A percentile compares a stretch with the other conserved stretches of the same genome.
These are phyloP conservation scores for Nicotiana obtusifolia DNA, from an alignment of 257 asterid genomes.

Conservation along the genomic window DNA sequence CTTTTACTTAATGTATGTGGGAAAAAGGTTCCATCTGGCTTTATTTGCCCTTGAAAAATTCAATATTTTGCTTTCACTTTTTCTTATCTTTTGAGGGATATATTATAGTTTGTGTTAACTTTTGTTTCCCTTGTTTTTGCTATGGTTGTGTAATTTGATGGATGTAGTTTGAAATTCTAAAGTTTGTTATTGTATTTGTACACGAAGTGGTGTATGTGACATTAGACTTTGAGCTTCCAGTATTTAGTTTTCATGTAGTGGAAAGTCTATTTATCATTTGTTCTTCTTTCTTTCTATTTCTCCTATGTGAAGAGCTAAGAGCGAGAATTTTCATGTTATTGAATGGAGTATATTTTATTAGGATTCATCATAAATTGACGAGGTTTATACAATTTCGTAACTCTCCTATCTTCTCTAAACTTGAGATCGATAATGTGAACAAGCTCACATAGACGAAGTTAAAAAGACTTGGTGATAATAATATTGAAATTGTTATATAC, in stretches of 20 bases:
- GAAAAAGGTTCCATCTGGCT: constrained; percentile 41
- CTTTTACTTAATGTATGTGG: constrained; percentile 43
- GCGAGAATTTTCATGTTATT: background rate
- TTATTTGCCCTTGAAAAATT: constrained; percentile 31
- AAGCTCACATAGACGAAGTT: no score
- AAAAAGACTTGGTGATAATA: no score
- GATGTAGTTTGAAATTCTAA: background rate
- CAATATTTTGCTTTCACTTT: no score
- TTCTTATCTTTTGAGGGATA: no score
- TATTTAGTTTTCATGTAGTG: background rate
- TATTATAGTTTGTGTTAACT: no score
- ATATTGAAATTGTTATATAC: no score
- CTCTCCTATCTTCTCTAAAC: no score
- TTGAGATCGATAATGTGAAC: no score
- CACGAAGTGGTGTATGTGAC: background rate
- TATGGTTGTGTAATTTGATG: background rate
- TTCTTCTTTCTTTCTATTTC: no score
- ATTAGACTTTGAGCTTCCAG: background rate
- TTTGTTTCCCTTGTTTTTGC: background rate
- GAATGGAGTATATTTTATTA: no score
- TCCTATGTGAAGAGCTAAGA: background rate
- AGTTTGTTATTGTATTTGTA: background rate
- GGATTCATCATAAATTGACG: no score
- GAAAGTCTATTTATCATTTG: background rate
- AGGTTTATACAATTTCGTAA: no score